Percentiles rank a stretch among this genome's conserved stretches.
Evolutionary conservation across 495 filamentous ascomycete species (phyloP).

Genomic region (Podospora sp.): DNA sequence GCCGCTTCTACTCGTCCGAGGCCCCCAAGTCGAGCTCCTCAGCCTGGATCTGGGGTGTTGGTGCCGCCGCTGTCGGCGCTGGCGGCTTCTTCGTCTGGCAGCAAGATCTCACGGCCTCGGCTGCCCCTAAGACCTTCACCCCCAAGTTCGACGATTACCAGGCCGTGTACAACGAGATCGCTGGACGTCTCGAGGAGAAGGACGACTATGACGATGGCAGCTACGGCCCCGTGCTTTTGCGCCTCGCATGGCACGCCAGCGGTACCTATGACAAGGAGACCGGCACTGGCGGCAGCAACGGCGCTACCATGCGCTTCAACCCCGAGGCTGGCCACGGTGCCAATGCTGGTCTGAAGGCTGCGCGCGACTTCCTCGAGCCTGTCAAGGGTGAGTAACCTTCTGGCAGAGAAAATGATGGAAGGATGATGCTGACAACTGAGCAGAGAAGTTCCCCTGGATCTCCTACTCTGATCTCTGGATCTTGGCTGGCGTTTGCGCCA

Average conservation of each 20-base stretch:
- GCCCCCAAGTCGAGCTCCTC: constrained; percentile 58
- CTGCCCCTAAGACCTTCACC: constrained; percentile 61
- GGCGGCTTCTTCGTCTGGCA: constrained; percentile 70
- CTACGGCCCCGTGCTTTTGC: constrained; percentile 87
- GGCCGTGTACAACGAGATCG: constrained; percentile 91
- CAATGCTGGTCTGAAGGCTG: constrained; percentile 86
- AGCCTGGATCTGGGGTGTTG: constrained; percentile 46
- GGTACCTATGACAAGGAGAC: constrained; percentile 90
- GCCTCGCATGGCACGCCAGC: constrained; percentile 85
- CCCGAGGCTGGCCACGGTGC: constrained; percentile 92
- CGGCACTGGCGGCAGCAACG: constrained; percentile 90
- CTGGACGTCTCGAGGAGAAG: constrained; percentile 75
- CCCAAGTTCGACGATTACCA: constrained; percentile 90
- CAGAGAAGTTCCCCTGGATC: constrained; percentile 91
- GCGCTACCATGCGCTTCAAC: constrained; percentile 95
- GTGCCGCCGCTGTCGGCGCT: constrained; percentile 59
- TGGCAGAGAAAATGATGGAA: constrained; percentile 2
- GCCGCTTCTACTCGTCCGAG: constrained; percentile 77
- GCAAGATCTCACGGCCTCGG: constrained; percentile 49
- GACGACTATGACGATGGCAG: constrained; percentile 96
- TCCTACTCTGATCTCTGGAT: constrained; percentile 96
- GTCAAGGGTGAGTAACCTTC: constrained; percentile 65
- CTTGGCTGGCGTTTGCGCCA: constrained; percentile 77
- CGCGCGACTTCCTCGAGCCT: constrained; percentile 90
- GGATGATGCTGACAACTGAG: constrained; percentile 37